phyloP scores from a whole-genome alignment of 306 rosid species.

The Cucurbita argyrosperma region DNA sequence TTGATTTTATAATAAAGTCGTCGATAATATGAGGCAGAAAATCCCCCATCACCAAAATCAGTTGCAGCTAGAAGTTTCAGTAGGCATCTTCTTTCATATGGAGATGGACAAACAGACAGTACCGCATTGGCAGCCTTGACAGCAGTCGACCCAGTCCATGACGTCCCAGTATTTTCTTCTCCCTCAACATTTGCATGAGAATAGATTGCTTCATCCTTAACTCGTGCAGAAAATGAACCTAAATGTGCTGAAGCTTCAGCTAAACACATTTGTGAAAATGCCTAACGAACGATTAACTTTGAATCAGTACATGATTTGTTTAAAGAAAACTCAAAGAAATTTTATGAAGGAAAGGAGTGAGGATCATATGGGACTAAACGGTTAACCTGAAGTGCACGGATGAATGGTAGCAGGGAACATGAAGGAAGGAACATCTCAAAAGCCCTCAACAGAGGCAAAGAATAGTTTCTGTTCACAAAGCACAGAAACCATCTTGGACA shows the following conservation, averaged over 20 bases:
- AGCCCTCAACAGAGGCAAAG: conserved; percentile 84
- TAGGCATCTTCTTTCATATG: conserved; percentile 88
- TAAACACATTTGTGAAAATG: conserved; percentile 91
- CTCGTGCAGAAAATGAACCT: conserved; percentile 87
- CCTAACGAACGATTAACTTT: conserved; percentile 26
- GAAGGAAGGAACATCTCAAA: conserved; percentile 98
- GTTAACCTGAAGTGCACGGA: conserved; percentile 85
- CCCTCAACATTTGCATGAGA: conserved; percentile 46
- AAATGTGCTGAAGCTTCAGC: conserved; percentile 92
- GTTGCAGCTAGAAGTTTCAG: conserved; percentile 85
- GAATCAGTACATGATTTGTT: neutral
- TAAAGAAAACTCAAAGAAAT: conserved; percentile 1
- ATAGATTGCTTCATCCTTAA: conserved; percentile 64
- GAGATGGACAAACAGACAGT: conserved; percentile 85
- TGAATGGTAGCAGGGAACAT: conserved; percentile 71
- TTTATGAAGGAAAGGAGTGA: neutral
- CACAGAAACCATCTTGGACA: conserved; percentile 90
- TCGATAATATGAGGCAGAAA: conserved; percentile 47
- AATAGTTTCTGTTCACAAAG: conserved; percentile 79
- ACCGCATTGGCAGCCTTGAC: conserved; percentile 80
- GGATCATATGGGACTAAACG: neutral
- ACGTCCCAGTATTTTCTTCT: conserved; percentile 47
- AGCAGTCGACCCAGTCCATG: conserved; percentile 88
- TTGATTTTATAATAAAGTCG: conserved; percentile 73
- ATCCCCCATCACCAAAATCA: conserved; percentile 91